A percentile compares a stretch with the other conserved stretches of the same genome.
These are phyloP conservation scores for Alternaria arborescens DNA, from an alignment of 2,329 filamentous ascomycete species.

Conservation along the genomic window DNA sequence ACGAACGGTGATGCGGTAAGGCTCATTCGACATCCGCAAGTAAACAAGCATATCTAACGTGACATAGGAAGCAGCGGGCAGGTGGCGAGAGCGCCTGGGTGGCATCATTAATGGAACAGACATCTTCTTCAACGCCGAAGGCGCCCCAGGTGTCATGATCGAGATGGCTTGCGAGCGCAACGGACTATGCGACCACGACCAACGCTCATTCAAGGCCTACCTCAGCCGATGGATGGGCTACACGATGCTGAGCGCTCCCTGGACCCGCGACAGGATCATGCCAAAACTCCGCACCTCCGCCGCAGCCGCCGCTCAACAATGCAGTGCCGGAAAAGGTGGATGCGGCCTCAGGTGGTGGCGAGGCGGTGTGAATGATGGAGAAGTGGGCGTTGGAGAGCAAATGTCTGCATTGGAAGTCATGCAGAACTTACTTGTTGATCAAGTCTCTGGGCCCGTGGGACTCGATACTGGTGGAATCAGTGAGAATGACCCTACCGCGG, in stretches of 20 bases:
- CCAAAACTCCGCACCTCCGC: constrained; percentile 63
- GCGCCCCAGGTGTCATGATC: constrained; percentile 53
- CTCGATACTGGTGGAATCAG: constrained; percentile 62
- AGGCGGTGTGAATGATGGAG: constrained; percentile 55
- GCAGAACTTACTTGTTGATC: constrained; percentile 54
- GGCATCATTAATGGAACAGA: constrained; percentile 48
- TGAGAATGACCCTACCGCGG: constrained; percentile 55
- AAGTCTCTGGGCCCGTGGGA: constrained; percentile 51
- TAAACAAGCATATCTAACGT: not conserved
- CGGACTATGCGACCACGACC: constrained; percentile 56
- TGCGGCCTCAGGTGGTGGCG: constrained; percentile 57
- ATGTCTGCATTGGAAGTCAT: constrained; percentile 66
- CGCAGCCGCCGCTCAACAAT: constrained; percentile 62
- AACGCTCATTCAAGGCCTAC: constrained; percentile 56
- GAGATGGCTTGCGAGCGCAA: constrained; percentile 57
- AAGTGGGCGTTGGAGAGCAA: constrained; percentile 64
- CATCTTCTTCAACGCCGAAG: constrained; percentile 58
- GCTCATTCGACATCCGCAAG: not conserved
- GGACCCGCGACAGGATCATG: constrained; percentile 53
- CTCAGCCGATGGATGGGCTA: constrained; percentile 53
- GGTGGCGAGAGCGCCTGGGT: constrained; percentile 35
- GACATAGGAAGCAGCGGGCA: constrained; percentile 23
- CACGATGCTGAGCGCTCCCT: constrained; percentile 49
- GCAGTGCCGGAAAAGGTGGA: constrained; percentile 59
- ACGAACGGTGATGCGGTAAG: constrained; percentile 36